Percentiles rank a stretch among this genome's conserved stretches.
Conservation (phyloP, 495 filamentous ascomycete species). For the Talaromyces ruber region DNA sequence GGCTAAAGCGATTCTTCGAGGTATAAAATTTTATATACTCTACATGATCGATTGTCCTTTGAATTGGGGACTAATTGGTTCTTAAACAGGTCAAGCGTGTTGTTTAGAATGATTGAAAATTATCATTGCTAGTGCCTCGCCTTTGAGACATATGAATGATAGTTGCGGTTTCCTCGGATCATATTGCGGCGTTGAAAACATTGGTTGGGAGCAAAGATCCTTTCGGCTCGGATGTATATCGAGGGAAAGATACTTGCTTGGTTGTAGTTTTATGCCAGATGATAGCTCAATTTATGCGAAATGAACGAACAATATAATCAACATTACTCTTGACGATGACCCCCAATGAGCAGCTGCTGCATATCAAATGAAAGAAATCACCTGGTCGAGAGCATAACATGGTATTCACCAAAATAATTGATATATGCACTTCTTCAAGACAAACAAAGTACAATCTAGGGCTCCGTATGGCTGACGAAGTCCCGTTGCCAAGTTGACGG, state of each 20-base stretch:
- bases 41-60: slow-evolving; percentile 16
- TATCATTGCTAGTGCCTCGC: not conserved
- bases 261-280: not conserved
- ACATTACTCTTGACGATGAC: not conserved
- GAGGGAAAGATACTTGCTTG: not conserved
- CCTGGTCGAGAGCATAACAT: too few species aligned
- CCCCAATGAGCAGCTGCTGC: not conserved
- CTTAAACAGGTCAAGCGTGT: slow-evolving; percentile 24
- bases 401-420: not conserved
- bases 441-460: not conserved
- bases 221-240: not conserved
- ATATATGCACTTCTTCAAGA: not conserved
- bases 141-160: not conserved
- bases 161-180: not conserved
- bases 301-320: not conserved
- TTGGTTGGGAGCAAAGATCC: not conserved
- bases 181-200: slow-evolving; percentile 2
- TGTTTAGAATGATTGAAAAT: slow-evolving; percentile 12
- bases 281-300: not conserved
- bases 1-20: slow-evolving; percentile 98
- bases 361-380: too few species aligned
- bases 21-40: slow-evolving; percentile 37
- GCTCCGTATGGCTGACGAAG: not conserved
- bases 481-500: not conserved
- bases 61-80: slow-evolving; percentile 6